Evolutionary conservation across 2,329 filamentous ascomycete species (phyloP).

Genomic region (Alternaria sp.): DNA sequence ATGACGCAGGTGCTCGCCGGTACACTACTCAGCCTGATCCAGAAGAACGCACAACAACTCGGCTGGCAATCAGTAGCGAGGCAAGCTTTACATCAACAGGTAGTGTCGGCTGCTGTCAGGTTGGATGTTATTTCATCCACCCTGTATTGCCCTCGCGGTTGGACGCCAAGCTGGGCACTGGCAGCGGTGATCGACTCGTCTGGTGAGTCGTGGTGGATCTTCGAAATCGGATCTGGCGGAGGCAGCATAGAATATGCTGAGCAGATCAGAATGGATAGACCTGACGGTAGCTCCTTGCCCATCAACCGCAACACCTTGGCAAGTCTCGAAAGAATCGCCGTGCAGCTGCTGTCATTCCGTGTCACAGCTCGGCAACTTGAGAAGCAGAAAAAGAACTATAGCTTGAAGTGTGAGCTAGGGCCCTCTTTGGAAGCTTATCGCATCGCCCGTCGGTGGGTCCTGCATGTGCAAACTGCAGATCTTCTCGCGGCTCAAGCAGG

Average conservation of each 20-base stretch:
- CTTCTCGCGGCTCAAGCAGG: slow-evolving; percentile 32
- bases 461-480: slow-evolving; percentile 41
- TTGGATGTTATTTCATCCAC: slow-evolving; percentile 68
- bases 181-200: slow-evolving; percentile 59
- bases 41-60: slow-evolving; percentile 66
- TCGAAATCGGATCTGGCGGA: slow-evolving; percentile 38
- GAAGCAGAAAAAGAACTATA: slow-evolving; percentile 33
- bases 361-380: slow-evolving; percentile 39
- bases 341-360: slow-evolving; percentile 45
- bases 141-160: slow-evolving; percentile 76
- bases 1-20: slow-evolving; percentile 70
- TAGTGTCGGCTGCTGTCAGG: slow-evolving; percentile 68
- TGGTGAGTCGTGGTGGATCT: slow-evolving; percentile 51
- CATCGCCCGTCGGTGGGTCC: slow-evolving; percentile 37
- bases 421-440: slow-evolving; percentile 8
- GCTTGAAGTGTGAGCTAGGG: slow-evolving; percentile 30
- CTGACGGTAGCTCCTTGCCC: slow-evolving; percentile 25
- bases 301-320: slow-evolving; percentile 40
- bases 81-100: slow-evolving; percentile 56
- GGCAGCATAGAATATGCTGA: slow-evolving; percentile 40
- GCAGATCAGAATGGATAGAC: slow-evolving; percentile 37
- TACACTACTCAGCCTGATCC: slow-evolving; percentile 69
- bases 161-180: slow-evolving; percentile 77
- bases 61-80: slow-evolving; percentile 67
- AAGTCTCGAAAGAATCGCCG: slow-evolving; percentile 52